A percentile compares a stretch with the other conserved stretches of the same genome.
Conservation (phyloP, 208 protist genomes). For the Leishmania braziliensis region DNA sequence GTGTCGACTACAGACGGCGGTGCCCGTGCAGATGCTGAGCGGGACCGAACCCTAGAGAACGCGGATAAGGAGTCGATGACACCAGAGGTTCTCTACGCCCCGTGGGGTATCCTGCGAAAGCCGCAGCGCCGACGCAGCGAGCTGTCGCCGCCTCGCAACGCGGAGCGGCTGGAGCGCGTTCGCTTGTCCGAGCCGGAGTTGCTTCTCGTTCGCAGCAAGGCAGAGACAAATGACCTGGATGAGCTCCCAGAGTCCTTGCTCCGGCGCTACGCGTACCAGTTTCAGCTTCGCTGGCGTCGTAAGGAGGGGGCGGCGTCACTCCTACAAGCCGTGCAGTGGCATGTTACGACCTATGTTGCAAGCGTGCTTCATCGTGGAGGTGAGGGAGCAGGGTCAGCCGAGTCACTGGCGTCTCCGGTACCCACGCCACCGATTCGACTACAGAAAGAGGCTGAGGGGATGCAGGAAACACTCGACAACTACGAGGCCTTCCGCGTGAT, state of each 20-base stretch:
- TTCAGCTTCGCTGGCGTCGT: slow-evolving; percentile 79
- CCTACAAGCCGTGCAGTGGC: slow-evolving; percentile 83
- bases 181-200: slow-evolving; percentile 67
- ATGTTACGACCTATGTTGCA: slow-evolving; percentile 70
- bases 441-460: slow-evolving; percentile 76
- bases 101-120: slow-evolving; percentile 87
- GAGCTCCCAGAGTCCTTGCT: slow-evolving; percentile 83
- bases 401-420: slow-evolving; percentile 5
- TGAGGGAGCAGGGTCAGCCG: slow-evolving; percentile 8
- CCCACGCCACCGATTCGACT: slow-evolving; percentile 76
- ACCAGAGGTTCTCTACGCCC: slow-evolving; percentile 78
- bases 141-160: slow-evolving; percentile 22
- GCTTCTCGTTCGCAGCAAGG: slow-evolving; percentile 60
- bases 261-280: slow-evolving; percentile 87
- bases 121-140: slow-evolving; percentile 41
- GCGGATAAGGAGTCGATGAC: slow-evolving; percentile 47
- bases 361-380: slow-evolving; percentile 18
- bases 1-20: background rate
- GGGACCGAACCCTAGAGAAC: slow-evolving; percentile 49
- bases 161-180: slow-evolving; percentile 67
- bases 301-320: slow-evolving; percentile 63
- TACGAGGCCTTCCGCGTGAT: slow-evolving; percentile 90
- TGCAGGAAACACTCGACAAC: slow-evolving; percentile 83
- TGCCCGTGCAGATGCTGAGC: background rate
- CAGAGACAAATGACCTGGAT: slow-evolving; percentile 70